Evolutionary conservation across 73 alveolate genomes (phyloP), one percentile per base, ranked within the genome.

Genomic region (Symbiodinium pilosum): DNA sequence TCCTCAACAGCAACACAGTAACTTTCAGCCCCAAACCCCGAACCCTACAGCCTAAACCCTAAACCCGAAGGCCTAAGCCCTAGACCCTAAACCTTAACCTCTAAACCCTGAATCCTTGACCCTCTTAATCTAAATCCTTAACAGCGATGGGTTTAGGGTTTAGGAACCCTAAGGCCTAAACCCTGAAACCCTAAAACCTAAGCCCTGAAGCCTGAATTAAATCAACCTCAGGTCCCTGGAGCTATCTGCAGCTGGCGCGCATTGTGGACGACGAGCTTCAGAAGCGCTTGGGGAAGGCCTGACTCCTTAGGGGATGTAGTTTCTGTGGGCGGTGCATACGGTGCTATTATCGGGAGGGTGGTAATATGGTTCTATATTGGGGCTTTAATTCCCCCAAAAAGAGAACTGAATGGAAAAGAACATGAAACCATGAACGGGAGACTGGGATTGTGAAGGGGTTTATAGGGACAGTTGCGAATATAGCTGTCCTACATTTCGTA

Each of bases 181-280:
- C 73, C 26, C 73, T 56, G n/a, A 56, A 56, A 56, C 73, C 73
- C 73, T 56, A 56, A 20, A 56, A 26, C 73, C 73, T 56, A 56
- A 56, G 21, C 73, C 73, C 73, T 56, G 21, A 20, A 32, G 21
- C 73, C 64, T 3, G 34, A 56, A 47, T 47, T 9, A 47, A 47
- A n/a, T n/a, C n/a, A n/a, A n/a, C n/a, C n/a, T 26, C 20, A 88
- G 95, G 95, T 43, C 43, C 95, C 8, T 44, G 71, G 43, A 91
- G 54, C 96, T 91, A 91, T 44, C 77, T 91, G 51, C 87, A 91
- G 81, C 88, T 91, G 41, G 96, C 96, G 26, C 87, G 88, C 32
- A 64, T 91, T 51, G 47, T 91, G 14, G 96, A 91, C 20, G 96
- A 91, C 34, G 96, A 91, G 39, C 88, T 91, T 44, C 96, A 91